These are phyloP conservation scores for Acanthochlamys bracteata DNA, from an alignment of 106 monocot species.

Conservation along the genomic window DNA sequence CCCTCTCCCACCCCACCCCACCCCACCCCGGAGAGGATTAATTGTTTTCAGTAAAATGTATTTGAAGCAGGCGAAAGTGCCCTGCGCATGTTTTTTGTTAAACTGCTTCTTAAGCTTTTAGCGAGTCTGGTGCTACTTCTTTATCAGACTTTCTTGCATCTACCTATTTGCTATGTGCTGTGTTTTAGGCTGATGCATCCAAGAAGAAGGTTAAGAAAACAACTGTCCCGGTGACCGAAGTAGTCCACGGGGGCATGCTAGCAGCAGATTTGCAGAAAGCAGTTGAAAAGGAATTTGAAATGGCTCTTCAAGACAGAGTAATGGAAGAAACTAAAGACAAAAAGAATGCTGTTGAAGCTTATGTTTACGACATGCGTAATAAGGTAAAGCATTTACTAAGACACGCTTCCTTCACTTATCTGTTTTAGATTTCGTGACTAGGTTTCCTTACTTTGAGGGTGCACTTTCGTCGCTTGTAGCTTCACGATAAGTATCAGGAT, in stretches of 20 bases:
- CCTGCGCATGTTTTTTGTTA: too few species aligned
- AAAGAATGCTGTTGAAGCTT: conserved; percentile 98
- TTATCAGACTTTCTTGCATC: not conserved
- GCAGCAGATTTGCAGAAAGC: conserved; percentile 59
- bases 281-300: conserved; percentile 71
- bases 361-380: conserved; percentile 96
- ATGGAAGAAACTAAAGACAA: conserved; percentile 99
- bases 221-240: conserved; percentile 53
- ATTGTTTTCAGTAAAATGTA: too few species aligned
- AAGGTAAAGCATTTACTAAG: conserved; percentile 28
- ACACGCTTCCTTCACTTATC: too few species aligned
- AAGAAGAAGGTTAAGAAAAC: conserved; percentile 85
- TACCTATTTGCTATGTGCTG: not conserved
- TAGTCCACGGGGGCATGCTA: conserved; percentile 46
- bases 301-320: conserved; percentile 91
- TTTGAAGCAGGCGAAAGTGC: too few species aligned
- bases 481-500: conserved; percentile 76
- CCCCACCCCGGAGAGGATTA: too few species aligned
- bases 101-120: too few species aligned
- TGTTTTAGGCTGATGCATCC: conserved; percentile 34
- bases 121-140: not conserved
- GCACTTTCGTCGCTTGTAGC: conserved; percentile 23
- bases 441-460: too few species aligned
- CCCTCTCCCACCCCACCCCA: too few species aligned
- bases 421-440: too few species aligned